phyloP scores from a whole-genome alignment of 1,139 yeast genomes.

The Komagataea norvegica region DNA sequence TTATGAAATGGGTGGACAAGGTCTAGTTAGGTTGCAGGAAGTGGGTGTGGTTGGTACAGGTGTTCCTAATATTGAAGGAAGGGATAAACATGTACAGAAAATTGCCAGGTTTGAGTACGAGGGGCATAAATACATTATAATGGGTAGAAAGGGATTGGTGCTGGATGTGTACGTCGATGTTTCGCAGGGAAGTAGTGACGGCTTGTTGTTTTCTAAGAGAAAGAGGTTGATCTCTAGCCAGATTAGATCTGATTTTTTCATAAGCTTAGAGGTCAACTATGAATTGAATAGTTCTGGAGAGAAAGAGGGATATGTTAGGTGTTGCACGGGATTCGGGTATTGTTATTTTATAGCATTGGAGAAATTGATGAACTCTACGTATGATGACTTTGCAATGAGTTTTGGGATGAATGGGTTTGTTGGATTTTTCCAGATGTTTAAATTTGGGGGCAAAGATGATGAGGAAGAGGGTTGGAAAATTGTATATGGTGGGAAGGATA shows the following conservation, averaged over 20 bases:
- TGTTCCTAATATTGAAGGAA: conserved; percentile 5
- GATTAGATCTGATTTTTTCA: conserved; percentile 20
- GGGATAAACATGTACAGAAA: conserved; percentile 14
- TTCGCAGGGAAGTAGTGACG: conserved; percentile 1
- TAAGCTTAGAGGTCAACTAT: conserved; percentile 13
- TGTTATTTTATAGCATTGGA: conserved; percentile 20
- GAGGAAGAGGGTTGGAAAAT: conserved; percentile 8
- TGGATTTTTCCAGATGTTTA: conserved; percentile 19
- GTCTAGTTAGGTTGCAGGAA: conserved; percentile 4
- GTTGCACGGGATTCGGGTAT: conserved; percentile 23
- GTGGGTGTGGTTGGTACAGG: background rate
- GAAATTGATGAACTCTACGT: conserved; percentile 15
- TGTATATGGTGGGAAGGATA: conserved; percentile 24
- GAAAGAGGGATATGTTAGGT: conserved; percentile 13
- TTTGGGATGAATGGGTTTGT: conserved; percentile 23
- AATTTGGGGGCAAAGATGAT: background rate
- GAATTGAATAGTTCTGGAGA: conserved; percentile 3
- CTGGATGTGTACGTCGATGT: conserved; percentile 15
- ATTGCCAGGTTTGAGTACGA: conserved; percentile 8
- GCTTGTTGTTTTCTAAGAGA: conserved; percentile 10
- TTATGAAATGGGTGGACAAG: background rate
- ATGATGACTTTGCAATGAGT: conserved; percentile 22
- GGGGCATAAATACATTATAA: conserved; percentile 9
- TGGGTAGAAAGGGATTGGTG: conserved; percentile 18
- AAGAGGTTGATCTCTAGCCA: conserved; percentile 19